Evolutionary conservation across 2,329 filamentous ascomycete genomes (phyloP).

Genomic region (Exophiala spinifera): DNA sequence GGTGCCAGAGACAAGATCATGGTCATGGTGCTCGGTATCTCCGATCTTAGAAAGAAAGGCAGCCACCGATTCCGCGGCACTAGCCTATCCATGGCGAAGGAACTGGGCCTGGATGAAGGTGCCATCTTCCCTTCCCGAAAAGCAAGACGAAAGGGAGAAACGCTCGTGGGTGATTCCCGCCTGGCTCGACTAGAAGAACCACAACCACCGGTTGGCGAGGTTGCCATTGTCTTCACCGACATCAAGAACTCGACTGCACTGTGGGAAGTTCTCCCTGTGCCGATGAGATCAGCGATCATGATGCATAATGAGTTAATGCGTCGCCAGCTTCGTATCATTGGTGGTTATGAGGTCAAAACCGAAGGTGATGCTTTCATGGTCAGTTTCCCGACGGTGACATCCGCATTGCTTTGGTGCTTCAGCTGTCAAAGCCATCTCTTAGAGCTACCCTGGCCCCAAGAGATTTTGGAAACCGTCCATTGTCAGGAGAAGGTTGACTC

Average conservation of each 20-base stretch:
- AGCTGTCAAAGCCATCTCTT: slow-evolving; percentile 85
- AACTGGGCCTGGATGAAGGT: slow-evolving; percentile 60
- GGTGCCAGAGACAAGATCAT: slow-evolving; percentile 93
- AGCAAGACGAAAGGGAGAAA: slow-evolving; percentile 55
- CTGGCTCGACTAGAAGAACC: slow-evolving; percentile 88
- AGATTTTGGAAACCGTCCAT: slow-evolving; percentile 81
- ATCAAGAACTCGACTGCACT: slow-evolving; percentile 97
- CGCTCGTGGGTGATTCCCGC: slow-evolving; percentile 69
- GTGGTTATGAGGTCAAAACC: slow-evolving; percentile 98
- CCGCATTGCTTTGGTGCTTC: slow-evolving; percentile 93
- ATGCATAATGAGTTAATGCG: slow-evolving; percentile 97
- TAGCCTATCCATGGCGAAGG: slow-evolving; percentile 80
- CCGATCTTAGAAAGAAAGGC: slow-evolving; percentile 83
- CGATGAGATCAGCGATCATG: slow-evolving; percentile 95
- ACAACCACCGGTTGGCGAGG: slow-evolving; percentile 82
- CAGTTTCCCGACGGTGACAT: slow-evolving; percentile 92
- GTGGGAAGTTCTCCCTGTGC: slow-evolving; percentile 92
- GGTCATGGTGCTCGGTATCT: slow-evolving; percentile 97
- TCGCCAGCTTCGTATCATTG: slow-evolving; percentile 84
- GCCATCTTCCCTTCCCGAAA: slow-evolving; percentile 64
- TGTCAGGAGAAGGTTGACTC: slow-evolving; percentile 80
- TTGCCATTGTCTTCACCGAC: slow-evolving; percentile 95
- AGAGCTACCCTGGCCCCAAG: slow-evolving; percentile 87
- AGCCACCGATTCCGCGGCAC: slow-evolving; percentile 71
- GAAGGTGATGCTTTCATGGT: slow-evolving; percentile 99